phyloP scores from a whole-genome alignment of 495 filamentous ascomycete genomes.

The Neurospora sp. region DNA sequence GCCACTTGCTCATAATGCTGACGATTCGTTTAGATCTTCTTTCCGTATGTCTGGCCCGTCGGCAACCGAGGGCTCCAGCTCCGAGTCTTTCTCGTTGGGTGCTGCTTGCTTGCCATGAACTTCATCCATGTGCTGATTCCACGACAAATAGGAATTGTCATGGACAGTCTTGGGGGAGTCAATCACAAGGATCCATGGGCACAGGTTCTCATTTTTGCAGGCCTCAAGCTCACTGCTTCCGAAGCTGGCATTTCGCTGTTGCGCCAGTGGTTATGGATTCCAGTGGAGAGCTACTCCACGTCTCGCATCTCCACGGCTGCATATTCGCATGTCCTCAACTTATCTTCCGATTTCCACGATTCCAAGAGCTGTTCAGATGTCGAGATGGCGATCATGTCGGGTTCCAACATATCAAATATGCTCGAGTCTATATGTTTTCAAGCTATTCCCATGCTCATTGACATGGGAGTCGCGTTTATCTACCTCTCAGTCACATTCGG shows the following conservation, averaged over 20 bases:
- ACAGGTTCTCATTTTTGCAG: constrained; percentile 44
- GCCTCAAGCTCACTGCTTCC: constrained; percentile 45
- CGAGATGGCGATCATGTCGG: constrained; percentile 55
- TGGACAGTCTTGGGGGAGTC: constrained; percentile 39
- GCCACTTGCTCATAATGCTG: background rate
- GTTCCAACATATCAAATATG: constrained; percentile 50
- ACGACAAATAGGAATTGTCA: constrained; percentile 54
- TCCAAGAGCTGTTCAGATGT: constrained; percentile 64
- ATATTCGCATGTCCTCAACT: constrained; percentile 65
- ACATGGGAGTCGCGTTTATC: constrained; percentile 56
- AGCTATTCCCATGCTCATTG: constrained; percentile 59
- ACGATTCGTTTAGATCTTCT: constrained; percentile 37
- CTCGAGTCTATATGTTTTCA: constrained; percentile 59
- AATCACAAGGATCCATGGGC: constrained; percentile 40
- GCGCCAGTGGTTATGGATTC: constrained; percentile 53
- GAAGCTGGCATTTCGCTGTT: constrained; percentile 47
- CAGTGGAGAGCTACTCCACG: constrained; percentile 55
- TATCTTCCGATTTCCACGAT: constrained; percentile 74
- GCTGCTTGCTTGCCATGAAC: constrained; percentile 53
- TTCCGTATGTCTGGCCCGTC: constrained; percentile 57
- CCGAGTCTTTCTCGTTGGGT: constrained; percentile 43
- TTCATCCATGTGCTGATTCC: constrained; percentile 56
- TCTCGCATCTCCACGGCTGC: constrained; percentile 51
- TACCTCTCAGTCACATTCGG: constrained; percentile 64
- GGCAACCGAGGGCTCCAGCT: constrained; percentile 46